Percentiles rank a stretch among this genome's conserved stretches.
Evolutionary conservation across 495 filamentous ascomycete genomes (phyloP).

Genomic region (Trichocladium antarcticum): DNA sequence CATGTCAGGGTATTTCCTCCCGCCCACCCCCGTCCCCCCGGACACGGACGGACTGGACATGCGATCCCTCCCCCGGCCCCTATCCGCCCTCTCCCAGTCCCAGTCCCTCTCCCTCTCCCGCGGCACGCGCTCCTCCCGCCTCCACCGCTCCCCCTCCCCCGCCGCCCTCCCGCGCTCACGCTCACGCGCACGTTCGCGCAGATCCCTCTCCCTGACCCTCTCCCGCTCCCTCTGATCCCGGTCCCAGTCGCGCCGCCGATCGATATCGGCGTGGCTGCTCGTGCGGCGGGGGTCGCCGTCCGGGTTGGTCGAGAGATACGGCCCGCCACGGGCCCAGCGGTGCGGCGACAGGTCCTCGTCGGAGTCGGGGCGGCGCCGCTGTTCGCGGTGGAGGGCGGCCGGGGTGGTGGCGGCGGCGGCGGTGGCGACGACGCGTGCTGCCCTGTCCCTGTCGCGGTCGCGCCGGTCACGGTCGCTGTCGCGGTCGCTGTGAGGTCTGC

Average conservation of each 20-base stretch:
- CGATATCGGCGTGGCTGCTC: constrained; percentile 36
- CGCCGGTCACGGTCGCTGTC: constrained; percentile 14
- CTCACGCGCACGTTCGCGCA: constrained; percentile 13
- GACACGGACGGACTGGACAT: constrained; percentile 21
- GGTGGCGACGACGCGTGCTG: background rate
- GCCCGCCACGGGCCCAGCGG: constrained; percentile 1
- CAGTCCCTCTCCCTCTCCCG: constrained; percentile 3
- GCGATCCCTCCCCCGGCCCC: constrained; percentile 6
- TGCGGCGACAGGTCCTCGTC: constrained; percentile 15
- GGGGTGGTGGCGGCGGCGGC: background rate
- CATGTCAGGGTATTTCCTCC: constrained; percentile 27
- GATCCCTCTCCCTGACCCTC: background rate
- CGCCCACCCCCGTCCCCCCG: constrained; percentile 24
- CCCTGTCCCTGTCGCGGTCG: background rate
- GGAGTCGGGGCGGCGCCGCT: background rate
- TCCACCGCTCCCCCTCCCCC: background rate
- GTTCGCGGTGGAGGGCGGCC: constrained; percentile 1
- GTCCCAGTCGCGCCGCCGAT: constrained; percentile 19
- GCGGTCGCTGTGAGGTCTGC: constrained; percentile 7
- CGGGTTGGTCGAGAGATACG: constrained; percentile 22
- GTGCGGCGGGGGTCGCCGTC: constrained; percentile 25
- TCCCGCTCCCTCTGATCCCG: constrained; percentile 16
- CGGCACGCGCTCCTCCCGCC: background rate
- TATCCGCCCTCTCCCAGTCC: too few species aligned
- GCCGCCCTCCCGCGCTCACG: constrained; percentile 13